Evolutionary conservation across 805 yeast genomes (phyloP).

Genomic region (Yarrowia sp.): DNA sequence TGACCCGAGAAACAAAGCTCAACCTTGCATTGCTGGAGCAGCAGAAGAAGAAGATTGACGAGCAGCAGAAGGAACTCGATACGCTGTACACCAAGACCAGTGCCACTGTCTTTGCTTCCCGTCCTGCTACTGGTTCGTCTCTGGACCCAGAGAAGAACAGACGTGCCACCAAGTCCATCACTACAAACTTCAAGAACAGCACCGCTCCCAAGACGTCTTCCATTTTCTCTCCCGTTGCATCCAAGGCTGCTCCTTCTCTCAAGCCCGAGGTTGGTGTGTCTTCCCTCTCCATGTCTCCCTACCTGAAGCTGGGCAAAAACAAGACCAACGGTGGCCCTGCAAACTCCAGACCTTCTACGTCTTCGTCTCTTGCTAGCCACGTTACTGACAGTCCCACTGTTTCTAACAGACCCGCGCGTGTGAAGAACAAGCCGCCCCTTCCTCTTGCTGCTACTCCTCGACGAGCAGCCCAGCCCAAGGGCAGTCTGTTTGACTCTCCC

Average conservation of each 20-base stretch:
- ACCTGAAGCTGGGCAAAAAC: constrained; percentile 4
- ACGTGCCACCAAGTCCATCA: neutral
- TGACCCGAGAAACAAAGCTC: constrained; percentile 10
- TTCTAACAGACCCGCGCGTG: neutral
- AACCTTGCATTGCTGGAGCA: constrained; percentile 2
- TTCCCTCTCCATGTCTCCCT: constrained; percentile 22
- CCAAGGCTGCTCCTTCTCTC: neutral
- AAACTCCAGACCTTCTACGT: neutral
- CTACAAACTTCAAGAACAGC: constrained; percentile 1
- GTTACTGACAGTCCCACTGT: constrained; percentile 8
- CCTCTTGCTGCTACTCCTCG: constrained; percentile 20
- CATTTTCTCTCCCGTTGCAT: constrained; percentile 21
- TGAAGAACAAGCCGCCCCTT: constrained; percentile 18
- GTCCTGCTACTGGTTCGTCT: neutral
- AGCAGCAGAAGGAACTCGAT: neutral
- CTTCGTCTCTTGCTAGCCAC: neutral
- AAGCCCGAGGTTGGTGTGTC: neutral
- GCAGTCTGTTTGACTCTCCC: constrained; percentile 16
- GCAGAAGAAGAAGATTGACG: constrained; percentile 6
- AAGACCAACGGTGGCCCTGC: neutral
- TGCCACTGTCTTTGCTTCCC: neutral
- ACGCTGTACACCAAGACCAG: constrained; percentile 14
- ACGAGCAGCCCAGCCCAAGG: constrained; percentile 3
- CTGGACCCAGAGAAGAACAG: constrained; percentile 1
- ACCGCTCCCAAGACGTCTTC: neutral